Base-by-base conservation (phyloP, 805 yeast species). In the Ogataea zsoltii region DNA sequence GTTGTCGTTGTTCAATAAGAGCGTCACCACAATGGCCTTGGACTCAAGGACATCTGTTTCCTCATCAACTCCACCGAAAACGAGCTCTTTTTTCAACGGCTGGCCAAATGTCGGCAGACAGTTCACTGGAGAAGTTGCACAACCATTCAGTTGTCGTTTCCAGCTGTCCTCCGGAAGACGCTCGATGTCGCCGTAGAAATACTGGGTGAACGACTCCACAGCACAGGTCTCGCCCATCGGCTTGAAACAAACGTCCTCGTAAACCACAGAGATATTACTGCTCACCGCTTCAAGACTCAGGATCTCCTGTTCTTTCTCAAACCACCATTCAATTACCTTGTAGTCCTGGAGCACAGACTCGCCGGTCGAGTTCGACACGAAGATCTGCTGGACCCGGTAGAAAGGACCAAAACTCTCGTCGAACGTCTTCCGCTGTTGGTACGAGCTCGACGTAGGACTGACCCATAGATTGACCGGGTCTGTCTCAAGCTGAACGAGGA, bases 391-490 rank as follows among this genome's bases (percentile, higher is more conserved):
- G 4, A 88, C 80, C 55, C 97, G 74, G 68, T 85, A 94, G 70
- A 94, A 92, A 31, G 95, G 96, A 0, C 97, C 97, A 65, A 92
- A 92, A 49, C 81, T 79, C 16, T 76, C 74, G 61, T 94, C 97
- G 61, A 81, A 92, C 54, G 71, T 82, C 44, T 72, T 68, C 56
- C 83, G 82, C 56, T 92, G 84, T 33, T 76, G 68, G 43, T 74
- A 83, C 11, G 90, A 89, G 3, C 78, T 80, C 9, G 94, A 85
- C 16, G 69, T 59, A 2, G 91, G 82, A 53, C 94, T 84, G 0
- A 94, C 98, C 99, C 99, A 92, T 25, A 92, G 69, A 50, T 83
- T 80, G 3, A 86, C 78, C 0, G 99, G 98, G 53, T 87, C 73
- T 2, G 80, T 80, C 60, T 91, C 97, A 21, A 91, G 70, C 36